Evolutionary conservation across 345 rosid species (phyloP).

Genomic region (Euphorbia lathyris): DNA sequence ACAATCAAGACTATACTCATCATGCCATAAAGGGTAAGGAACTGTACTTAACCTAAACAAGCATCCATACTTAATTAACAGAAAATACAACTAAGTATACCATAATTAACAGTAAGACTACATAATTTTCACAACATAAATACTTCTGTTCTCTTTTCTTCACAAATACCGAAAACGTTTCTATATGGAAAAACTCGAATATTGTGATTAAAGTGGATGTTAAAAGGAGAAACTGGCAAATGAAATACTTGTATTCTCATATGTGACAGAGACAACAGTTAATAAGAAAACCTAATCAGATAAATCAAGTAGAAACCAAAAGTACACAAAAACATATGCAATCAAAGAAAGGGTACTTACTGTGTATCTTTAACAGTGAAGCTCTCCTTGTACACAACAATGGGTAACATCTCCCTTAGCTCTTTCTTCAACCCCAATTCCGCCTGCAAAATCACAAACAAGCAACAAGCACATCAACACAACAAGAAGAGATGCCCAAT

Average conservation of each 20-base stretch:
- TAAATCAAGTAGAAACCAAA: not conserved
- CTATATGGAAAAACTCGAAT: not conserved
- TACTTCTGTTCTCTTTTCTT: not conserved
- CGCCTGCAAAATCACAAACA: slow-evolving; percentile 33
- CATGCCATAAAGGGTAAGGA: not conserved
- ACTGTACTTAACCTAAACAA: not conserved
- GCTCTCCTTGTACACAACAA: slow-evolving; percentile 72
- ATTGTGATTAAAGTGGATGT: not conserved
- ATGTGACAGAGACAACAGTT: not conserved
- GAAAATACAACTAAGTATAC: not conserved
- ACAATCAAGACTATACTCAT: not conserved
- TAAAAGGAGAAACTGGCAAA: not conserved
- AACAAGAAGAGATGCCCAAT: not conserved
- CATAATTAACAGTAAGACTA: not conserved
- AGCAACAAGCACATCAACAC: slow-evolving; percentile 9
- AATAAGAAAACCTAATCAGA: too few relatives aligned
- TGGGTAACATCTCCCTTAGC: slow-evolving; percentile 88
- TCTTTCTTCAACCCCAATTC: slow-evolving; percentile 81
- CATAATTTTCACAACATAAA: not conserved
- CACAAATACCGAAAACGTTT: too few relatives aligned
- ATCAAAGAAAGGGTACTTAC: slow-evolving; percentile 42
- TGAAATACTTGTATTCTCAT: not conserved
- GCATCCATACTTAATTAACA: not conserved
- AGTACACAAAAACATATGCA: not conserved
- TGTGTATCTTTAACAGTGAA: slow-evolving; percentile 67